Evolutionary conservation across 2,329 filamentous ascomycete genomes (phyloP).

Genomic region (Xylariaceae sp.): DNA sequence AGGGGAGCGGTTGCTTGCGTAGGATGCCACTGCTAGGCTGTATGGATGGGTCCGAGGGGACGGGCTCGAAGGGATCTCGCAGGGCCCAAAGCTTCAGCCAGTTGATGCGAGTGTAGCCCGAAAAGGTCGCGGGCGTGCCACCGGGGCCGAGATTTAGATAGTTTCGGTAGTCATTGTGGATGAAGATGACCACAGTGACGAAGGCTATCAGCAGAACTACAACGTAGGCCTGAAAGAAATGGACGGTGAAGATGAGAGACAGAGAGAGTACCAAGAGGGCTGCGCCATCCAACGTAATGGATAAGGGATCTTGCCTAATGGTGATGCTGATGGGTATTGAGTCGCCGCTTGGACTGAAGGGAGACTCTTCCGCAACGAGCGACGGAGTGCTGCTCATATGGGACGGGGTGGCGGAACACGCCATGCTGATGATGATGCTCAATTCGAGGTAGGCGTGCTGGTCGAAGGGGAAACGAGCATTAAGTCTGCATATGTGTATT

Average conservation of each 20-base stretch:
- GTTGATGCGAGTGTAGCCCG: conserved; percentile 70
- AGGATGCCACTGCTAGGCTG: conserved; percentile 59
- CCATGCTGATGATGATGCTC: conserved; percentile 23
- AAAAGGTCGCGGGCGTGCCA: conserved; percentile 70
- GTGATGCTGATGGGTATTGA: conserved; percentile 37
- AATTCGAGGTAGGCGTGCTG: neutral
- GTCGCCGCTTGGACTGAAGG: conserved; percentile 13
- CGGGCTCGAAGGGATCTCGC: conserved; percentile 63
- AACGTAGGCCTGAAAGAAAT: conserved; percentile 45
- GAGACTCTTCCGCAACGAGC: conserved; percentile 17
- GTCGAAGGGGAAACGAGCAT: too few relatives aligned
- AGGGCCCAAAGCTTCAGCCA: conserved; percentile 69
- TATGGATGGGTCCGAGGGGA: conserved; percentile 46
- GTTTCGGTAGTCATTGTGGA: conserved; percentile 69
- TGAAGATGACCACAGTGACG: conserved; percentile 45
- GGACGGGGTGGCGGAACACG: conserved; percentile 25
- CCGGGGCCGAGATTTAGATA: conserved; percentile 77
- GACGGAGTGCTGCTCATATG: conserved; percentile 20
- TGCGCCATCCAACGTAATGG: conserved; percentile 49
- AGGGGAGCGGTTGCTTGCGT: conserved; percentile 47
- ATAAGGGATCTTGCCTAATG: conserved; percentile 48
- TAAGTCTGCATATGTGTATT: too few relatives aligned
- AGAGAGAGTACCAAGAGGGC: conserved; percentile 44
- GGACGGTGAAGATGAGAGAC: conserved; percentile 48
- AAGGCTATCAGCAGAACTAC: conserved; percentile 48